Evolutionary conservation across 148 eudicot species (phyloP).

Genomic region (Heliosperma pusillum): DNA sequence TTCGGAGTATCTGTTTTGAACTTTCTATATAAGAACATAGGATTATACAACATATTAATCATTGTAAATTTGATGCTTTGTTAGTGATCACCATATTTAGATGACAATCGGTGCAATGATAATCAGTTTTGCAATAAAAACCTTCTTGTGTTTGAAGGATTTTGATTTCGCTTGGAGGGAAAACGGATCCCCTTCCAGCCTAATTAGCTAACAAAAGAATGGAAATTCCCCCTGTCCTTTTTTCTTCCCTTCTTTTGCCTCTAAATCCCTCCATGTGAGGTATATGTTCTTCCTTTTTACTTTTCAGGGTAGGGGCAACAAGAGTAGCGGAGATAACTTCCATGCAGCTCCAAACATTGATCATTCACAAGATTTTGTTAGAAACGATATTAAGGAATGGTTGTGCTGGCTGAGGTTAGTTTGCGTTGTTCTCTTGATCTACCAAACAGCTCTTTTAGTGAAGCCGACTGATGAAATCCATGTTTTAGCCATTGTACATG

Average conservation of each 20-base stretch:
- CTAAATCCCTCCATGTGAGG: neutral
- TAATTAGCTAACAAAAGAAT: too few relatives aligned
- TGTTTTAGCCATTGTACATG: neutral
- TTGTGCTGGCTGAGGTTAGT: slow-evolving; percentile 84
- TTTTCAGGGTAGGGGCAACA: slow-evolving; percentile 89
- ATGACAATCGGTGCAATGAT: too few relatives aligned
- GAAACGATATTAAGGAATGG: slow-evolving; percentile 90
- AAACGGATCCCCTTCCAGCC: neutral
- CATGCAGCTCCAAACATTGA: slow-evolving; percentile 99
- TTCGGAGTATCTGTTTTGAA: neutral
- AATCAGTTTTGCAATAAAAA: too few relatives aligned
- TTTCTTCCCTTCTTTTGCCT: neutral
- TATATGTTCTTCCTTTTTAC: slow-evolving; percentile 29
- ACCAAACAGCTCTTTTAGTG: neutral
- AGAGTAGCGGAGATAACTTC: slow-evolving; percentile 95
- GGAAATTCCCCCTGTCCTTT: neutral
- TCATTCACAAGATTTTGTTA: slow-evolving; percentile 97
- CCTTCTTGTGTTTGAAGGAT: neutral
- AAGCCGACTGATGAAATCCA: slow-evolving; percentile 9
- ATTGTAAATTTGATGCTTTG: neutral
- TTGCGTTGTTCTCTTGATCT: neutral
- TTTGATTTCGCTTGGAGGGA: neutral
- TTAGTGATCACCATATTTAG: too few relatives aligned
- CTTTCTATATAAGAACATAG: neutral
- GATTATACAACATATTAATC: neutral